A percentile compares a stretch with the other conserved stretches of the same genome.
Conservation (phyloP, 2,329 filamentous ascomycete genomes). For the Trichoderma koningii region DNA sequence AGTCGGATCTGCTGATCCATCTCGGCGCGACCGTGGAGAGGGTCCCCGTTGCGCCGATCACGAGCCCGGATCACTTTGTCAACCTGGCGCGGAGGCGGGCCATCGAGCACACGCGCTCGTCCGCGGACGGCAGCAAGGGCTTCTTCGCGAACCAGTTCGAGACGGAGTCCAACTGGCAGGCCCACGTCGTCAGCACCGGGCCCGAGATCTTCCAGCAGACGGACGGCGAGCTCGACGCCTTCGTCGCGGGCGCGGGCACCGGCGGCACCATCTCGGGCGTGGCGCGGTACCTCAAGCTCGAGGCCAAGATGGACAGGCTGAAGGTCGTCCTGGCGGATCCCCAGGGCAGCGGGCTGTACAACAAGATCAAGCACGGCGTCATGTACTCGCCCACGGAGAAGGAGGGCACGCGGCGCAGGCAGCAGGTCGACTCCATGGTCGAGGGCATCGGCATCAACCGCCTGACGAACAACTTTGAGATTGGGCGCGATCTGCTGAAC, state of each 20-base stretch:
- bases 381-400: conserved; percentile 90
- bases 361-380: conserved; percentile 88
- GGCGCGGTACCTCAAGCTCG: conserved; percentile 77
- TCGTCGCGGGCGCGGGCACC: conserved; percentile 90
- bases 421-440: conserved; percentile 93
- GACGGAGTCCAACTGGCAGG: conserved; percentile 81
- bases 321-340: conserved; percentile 87
- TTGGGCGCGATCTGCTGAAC: conserved; percentile 80
- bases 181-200: conserved; percentile 80
- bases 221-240: conserved; percentile 74
- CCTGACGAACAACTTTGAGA: conserved; percentile 90
- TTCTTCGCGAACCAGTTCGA: conserved; percentile 98
- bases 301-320: conserved; percentile 55
- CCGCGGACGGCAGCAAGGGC: conserved; percentile 65
- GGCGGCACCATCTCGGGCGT: conserved; percentile 92
- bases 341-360: conserved; percentile 89
- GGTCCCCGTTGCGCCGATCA: conserved; percentile 87
- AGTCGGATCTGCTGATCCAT: conserved; percentile 83
- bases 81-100: conserved; percentile 83
- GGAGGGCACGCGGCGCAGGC: conserved; percentile 84
- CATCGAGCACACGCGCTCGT: conserved; percentile 65
- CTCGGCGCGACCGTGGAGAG: conserved; percentile 92
- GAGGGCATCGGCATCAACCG: conserved; percentile 96
- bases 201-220: conserved; percentile 87
- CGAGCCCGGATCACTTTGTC: conserved; percentile 91